Evolutionary conservation across 176 grass and related monocot species (phyloP), one percentile per base, ranked within the genome.

Genomic region (Oryza australiensis): DNA sequence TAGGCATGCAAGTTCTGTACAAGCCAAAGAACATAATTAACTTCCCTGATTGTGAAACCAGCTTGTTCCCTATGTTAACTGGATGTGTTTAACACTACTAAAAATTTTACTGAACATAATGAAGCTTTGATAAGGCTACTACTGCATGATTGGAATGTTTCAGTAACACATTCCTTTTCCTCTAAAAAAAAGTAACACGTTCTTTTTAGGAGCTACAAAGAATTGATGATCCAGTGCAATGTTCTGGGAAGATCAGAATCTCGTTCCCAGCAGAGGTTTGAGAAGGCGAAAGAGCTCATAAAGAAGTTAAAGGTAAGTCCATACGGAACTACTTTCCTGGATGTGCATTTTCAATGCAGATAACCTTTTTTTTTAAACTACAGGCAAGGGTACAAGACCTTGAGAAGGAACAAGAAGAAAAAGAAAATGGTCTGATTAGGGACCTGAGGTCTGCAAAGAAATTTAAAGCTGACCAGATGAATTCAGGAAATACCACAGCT

Each of bases 171-270:
- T 78, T 82, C 7, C 79, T 69, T 80, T 23, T 67, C 43, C 43
- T 46, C 43, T 46, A 46, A 46, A 46, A 2, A 46, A 46, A 46
- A 73, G 18, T 86, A 73, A 81, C 51, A 13, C 48, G 5, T 70
- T 81, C 18, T 82, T 70, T 80, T n/a, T 79, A 98, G 92, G 88
- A 91, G 82, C 79, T 98, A 95, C 85, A 98, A 98, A 80, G 95
- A 98, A 35, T 86, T 98, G 55, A 88, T 95, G 92, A 63, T 75
- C 60, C 95, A 93, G 51, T 98, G 95, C 73, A 98, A 98, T 87
- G 51, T 88, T 73, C 49, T 98, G 35, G 95, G 95, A 72, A 89
- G 95, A 91, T 87, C 92, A 46, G 92, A 94, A 51, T 81, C 82
- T 79, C 90, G 90, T 3, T 33, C 80, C 20, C 86, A 86, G 49